These are phyloP conservation scores for Chaetomium sp. DNA, from an alignment of 2,329 filamentous ascomycete species.

Conservation along the genomic window DNA sequence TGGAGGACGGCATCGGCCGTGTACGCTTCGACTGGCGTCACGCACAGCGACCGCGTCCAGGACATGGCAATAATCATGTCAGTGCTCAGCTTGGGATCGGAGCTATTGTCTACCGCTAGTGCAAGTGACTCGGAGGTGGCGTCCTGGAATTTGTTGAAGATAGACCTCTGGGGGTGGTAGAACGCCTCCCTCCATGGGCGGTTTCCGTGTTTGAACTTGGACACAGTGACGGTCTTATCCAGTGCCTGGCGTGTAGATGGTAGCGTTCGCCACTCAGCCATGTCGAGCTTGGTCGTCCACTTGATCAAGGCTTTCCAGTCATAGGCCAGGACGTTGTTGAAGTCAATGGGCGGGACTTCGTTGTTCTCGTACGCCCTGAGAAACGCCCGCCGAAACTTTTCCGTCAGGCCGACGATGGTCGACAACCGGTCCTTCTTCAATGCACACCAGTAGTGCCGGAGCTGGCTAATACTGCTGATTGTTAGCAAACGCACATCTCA, in stretches of 20 bases:
- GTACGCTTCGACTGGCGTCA: conserved; percentile 54
- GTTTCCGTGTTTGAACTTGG: conserved; percentile 40
- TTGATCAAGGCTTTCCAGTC: conserved; percentile 68
- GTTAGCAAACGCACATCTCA: conserved; percentile 13
- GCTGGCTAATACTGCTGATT: conserved; percentile 43
- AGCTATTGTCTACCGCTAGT: conserved; percentile 35
- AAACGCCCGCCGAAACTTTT: conserved; percentile 67
- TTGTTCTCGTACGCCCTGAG: conserved; percentile 65
- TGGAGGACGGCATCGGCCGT: conserved; percentile 51
- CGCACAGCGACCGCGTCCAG: conserved; percentile 62
- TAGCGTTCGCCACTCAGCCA: conserved; percentile 50
- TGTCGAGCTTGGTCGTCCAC: conserved; percentile 62
- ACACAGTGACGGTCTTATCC: conserved; percentile 46
- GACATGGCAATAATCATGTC: conserved; percentile 54
- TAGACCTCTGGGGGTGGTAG: conserved; percentile 56
- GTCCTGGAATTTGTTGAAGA: conserved; percentile 60
- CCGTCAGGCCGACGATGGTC: conserved; percentile 59
- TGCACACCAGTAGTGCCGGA: conserved; percentile 59
- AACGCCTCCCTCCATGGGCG: conserved; percentile 59
- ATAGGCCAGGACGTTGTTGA: conserved; percentile 63
- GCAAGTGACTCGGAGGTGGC: conserved; percentile 52
- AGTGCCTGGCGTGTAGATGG: conserved; percentile 52
- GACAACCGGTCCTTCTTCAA: conserved; percentile 54
- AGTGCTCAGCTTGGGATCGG: conserved; percentile 11
- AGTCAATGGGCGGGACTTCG: conserved; percentile 64